A percentile compares a stretch with the other conserved stretches of the same genome.
Conservation (phyloP, 2,329 filamentous ascomycete genomes). For the Fusarium zealandicum region DNA sequence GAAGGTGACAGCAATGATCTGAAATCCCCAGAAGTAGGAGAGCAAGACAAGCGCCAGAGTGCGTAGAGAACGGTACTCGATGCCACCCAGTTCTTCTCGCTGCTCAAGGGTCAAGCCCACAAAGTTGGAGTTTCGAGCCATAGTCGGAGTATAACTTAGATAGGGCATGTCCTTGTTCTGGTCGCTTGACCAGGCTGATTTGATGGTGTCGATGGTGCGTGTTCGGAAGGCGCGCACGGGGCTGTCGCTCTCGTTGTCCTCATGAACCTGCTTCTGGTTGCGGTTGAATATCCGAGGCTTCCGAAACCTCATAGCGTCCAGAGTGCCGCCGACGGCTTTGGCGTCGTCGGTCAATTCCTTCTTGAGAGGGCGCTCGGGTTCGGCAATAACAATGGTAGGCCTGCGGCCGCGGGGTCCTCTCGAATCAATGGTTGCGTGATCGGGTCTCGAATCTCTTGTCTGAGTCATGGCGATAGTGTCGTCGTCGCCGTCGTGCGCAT, state of each 20-base stretch:
- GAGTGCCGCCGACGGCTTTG: slow-evolving; percentile 50
- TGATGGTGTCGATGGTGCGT: slow-evolving; percentile 66
- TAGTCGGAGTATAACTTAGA: slow-evolving; percentile 90
- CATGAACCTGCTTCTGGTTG: slow-evolving; percentile 49
- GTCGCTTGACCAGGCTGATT: slow-evolving; percentile 62
- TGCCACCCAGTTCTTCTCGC: slow-evolving; percentile 92
- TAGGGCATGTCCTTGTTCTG: slow-evolving; percentile 77
- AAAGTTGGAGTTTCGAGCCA: slow-evolving; percentile 93
- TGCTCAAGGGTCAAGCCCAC: slow-evolving; percentile 88
- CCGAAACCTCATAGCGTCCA: slow-evolving; percentile 54
- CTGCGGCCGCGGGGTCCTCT: slow-evolving; percentile 48
- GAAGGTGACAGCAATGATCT: slow-evolving; percentile 75
- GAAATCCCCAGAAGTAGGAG: slow-evolving; percentile 84
- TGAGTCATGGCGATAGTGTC: slow-evolving; percentile 42
- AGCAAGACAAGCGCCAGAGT: slow-evolving; percentile 81
- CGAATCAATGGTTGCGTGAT: slow-evolving; percentile 32
- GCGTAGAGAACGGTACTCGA: slow-evolving; percentile 93
- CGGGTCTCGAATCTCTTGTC: slow-evolving; percentile 40
- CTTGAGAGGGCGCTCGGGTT: slow-evolving; percentile 56
- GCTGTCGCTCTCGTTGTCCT: slow-evolving; percentile 44
- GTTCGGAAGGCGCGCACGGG: slow-evolving; percentile 44
- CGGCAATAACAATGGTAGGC: slow-evolving; percentile 71
- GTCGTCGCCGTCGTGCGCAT: slow-evolving; percentile 48
- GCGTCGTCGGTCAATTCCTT: slow-evolving; percentile 53
- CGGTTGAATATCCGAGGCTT: slow-evolving; percentile 51